Percentiles rank a stretch among this genome's conserved stretches.
Evolutionary conservation across 2,329 filamentous ascomycete species (phyloP).

Genomic region (Xylariomycetidae sp.): DNA sequence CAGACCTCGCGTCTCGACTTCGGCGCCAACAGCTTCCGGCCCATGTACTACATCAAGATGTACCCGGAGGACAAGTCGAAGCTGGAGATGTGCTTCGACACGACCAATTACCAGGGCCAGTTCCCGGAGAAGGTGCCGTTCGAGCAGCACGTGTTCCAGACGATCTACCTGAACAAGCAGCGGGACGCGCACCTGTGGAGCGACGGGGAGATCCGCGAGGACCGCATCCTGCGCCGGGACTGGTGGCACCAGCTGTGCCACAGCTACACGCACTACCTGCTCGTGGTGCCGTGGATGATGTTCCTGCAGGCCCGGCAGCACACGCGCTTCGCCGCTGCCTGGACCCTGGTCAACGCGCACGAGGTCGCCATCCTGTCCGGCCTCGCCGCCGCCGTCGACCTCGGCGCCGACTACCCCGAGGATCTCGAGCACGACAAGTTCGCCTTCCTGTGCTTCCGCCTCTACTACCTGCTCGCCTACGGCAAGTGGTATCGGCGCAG

Average conservation of each 20-base stretch:
- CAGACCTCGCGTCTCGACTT: slow-evolving; percentile 34
- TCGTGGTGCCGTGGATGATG: slow-evolving; percentile 61
- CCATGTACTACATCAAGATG: slow-evolving; percentile 55
- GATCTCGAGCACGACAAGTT: slow-evolving; percentile 58
- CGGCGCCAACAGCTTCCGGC: slow-evolving; percentile 35
- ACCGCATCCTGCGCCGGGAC: slow-evolving; percentile 50
- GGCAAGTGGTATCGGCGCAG: slow-evolving; percentile 51
- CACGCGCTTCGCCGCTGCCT: slow-evolving; percentile 56
- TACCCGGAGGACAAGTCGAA: slow-evolving; percentile 45
- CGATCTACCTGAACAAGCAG: slow-evolving; percentile 54
- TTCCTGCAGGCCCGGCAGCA: slow-evolving; percentile 55
- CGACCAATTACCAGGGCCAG: slow-evolving; percentile 53
- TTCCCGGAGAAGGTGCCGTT: slow-evolving; percentile 45
- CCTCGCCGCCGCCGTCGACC: slow-evolving; percentile 60
- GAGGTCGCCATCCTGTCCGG: slow-evolving; percentile 64
- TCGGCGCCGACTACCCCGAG: slow-evolving; percentile 58
- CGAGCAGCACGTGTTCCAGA: slow-evolving; percentile 31
- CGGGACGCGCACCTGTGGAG: slow-evolving; percentile 49
- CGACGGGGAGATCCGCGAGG: slow-evolving; percentile 45
- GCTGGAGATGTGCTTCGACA: slow-evolving; percentile 48
- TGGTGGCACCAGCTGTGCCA: slow-evolving; percentile 61
- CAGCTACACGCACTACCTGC: slow-evolving; percentile 50
- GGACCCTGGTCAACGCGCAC: slow-evolving; percentile 63
- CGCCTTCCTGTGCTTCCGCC: slow-evolving; percentile 51
- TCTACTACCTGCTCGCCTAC: slow-evolving; percentile 57